Evolutionary conservation across 371 early-diverging fungal genomes (phyloP).

Genomic region (Syncephalastrum monosporum): DNA sequence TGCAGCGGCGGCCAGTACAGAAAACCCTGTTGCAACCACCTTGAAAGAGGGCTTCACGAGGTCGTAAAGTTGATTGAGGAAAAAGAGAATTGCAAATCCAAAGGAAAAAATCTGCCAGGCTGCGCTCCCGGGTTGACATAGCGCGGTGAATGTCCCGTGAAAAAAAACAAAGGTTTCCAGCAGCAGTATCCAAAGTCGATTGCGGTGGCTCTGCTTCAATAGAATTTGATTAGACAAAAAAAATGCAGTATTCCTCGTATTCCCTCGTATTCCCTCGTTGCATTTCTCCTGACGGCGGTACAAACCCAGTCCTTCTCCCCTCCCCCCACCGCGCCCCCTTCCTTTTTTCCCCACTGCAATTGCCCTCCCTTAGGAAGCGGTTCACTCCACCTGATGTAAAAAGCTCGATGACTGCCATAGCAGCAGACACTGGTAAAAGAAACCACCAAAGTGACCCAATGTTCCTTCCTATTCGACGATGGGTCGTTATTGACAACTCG

Average conservation of each 20-base stretch:
- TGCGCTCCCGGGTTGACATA: slow-evolving; percentile 36
- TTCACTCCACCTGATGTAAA: slow-evolving; percentile 26
- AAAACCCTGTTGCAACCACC: slow-evolving; percentile 12
- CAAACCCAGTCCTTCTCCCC: too few relatives aligned
- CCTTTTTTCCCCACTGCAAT: too few relatives aligned
- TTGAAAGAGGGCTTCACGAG: slow-evolving; percentile 15
- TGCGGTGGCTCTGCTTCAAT: slow-evolving; percentile 32
- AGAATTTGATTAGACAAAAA: too few relatives aligned
- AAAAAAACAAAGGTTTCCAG: slow-evolving; percentile 43
- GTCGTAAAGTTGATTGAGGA: slow-evolving; percentile 37
- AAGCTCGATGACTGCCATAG: slow-evolving; percentile 48
- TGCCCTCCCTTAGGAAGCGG: too few relatives aligned
- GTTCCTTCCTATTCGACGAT: slow-evolving; percentile 36
- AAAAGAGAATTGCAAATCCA: slow-evolving; percentile 35
- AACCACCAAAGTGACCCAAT: slow-evolving; percentile 38
- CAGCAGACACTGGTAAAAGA: slow-evolving; percentile 39
- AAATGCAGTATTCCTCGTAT: too few relatives aligned
- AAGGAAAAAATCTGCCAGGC: slow-evolving; percentile 46
- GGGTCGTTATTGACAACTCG: not conserved
- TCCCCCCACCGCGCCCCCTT: not conserved
- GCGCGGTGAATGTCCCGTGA: slow-evolving; percentile 41
- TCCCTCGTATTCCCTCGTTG: too few relatives aligned
- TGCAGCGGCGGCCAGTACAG: not conserved
- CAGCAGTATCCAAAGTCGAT: slow-evolving; percentile 34
- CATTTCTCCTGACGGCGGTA: too few relatives aligned